phyloP scores from a whole-genome alignment of 306 rosid genomes.

The Cucumis cinereus region DNA sequence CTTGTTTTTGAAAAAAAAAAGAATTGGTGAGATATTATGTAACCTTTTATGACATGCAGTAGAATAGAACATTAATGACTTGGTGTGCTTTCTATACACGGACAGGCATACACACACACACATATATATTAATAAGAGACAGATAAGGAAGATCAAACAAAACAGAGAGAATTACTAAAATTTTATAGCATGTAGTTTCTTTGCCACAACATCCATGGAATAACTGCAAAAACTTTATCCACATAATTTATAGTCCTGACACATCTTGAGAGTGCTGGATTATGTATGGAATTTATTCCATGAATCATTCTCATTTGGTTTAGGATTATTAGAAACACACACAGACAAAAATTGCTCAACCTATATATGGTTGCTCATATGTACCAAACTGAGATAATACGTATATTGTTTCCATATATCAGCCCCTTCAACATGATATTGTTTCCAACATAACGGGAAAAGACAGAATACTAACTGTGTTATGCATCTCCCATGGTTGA shows the following conservation, averaged over 20 bases:
- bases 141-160: not conserved
- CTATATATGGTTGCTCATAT: not conserved
- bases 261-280: not conserved
- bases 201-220: not conserved
- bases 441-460: not conserved
- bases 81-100: not conserved
- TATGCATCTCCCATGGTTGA: slow-evolving; percentile 34
- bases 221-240: not conserved
- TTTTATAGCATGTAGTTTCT: too few relatives aligned
- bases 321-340: too few relatives aligned
- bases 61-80: not conserved
- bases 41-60: not conserved
- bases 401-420: not conserved
- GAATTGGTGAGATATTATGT: not conserved
- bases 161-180: not conserved
- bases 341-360: not conserved
- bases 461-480: slow-evolving; percentile 33
- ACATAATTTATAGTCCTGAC: not conserved
- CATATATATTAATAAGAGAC: too few relatives aligned
- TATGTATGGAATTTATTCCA: not conserved
- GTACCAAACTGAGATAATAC: not conserved
- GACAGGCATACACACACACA: too few relatives aligned
- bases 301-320: not conserved
- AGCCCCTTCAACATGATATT: not conserved
- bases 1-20: not conserved